phyloP scores from a whole-genome alignment of 2,329 filamentous ascomycete genomes.

The Paecilomyces sp. region DNA sequence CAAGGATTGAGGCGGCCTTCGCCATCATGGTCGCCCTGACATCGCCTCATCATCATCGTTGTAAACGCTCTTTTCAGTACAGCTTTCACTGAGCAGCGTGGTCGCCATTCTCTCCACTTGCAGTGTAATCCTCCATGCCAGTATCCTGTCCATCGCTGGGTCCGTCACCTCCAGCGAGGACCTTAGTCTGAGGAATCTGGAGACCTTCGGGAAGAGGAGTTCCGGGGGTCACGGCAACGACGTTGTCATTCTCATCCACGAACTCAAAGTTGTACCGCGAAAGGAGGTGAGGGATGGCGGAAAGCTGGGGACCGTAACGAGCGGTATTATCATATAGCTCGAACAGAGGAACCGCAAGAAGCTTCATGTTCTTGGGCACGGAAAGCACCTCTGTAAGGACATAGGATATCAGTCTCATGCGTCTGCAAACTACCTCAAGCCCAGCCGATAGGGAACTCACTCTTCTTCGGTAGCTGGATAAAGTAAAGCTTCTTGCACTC shows the following conservation, averaged over 20 bases:
- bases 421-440: not conserved
- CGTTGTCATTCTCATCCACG: constrained; percentile 83
- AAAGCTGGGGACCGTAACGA: constrained; percentile 90
- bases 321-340: constrained; percentile 97
- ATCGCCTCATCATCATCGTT: not conserved
- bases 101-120: constrained; percentile 16
- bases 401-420: not conserved
- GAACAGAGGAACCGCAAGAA: constrained; percentile 91
- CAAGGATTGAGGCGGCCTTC: not conserved
- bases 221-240: constrained; percentile 78
- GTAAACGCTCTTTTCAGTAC: not conserved
- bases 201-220: constrained; percentile 50
- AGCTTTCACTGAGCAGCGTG: constrained; percentile 8
- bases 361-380: constrained; percentile 99
- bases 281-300: constrained; percentile 89
- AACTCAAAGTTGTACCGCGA: constrained; percentile 98
- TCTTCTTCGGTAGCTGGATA: constrained; percentile 86
- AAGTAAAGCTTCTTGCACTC: constrained; percentile 99
- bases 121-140: constrained; percentile 26
- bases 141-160: constrained; percentile 21
- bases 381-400: constrained; percentile 71
- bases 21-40: not conserved
- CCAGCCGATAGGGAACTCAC: constrained; percentile 46
- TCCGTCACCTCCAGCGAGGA: constrained; percentile 52
- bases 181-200: constrained; percentile 55